These are phyloP conservation scores for Fusarium sp. DNA, from an alignment of 2,329 filamentous ascomycete species.

Conservation along the genomic window DNA sequence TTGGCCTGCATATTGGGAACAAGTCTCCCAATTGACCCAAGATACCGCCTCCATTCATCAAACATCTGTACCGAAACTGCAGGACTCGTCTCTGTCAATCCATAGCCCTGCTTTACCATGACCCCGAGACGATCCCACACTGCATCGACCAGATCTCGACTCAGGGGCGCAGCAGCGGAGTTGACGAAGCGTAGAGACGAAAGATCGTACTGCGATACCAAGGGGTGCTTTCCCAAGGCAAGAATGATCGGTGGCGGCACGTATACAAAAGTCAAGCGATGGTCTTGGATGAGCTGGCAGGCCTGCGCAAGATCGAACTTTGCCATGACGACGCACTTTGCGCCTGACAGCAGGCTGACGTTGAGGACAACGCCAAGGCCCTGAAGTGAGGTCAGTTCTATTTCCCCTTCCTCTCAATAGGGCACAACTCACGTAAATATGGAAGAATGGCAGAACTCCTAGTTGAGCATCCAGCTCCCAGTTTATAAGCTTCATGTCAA, in stretches of 20 bases:
- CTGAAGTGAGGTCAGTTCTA: slow-evolving; percentile 21
- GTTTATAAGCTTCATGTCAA: slow-evolving; percentile 66
- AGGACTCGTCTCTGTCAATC: slow-evolving; percentile 87
- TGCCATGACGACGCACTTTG: slow-evolving; percentile 76
- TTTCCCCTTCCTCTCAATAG: not conserved
- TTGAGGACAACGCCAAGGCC: slow-evolving; percentile 49
- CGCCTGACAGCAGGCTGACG: slow-evolving; percentile 65
- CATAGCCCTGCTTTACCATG: slow-evolving; percentile 92
- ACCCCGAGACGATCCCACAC: slow-evolving; percentile 80
- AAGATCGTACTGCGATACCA: slow-evolving; percentile 84
- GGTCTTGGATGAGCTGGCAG: slow-evolving; percentile 80
- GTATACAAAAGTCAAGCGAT: slow-evolving; percentile 81
- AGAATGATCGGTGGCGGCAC: slow-evolving; percentile 88
- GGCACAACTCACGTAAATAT: slow-evolving; percentile 77
- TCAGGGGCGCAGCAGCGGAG: slow-evolving; percentile 87
- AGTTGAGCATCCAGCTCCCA: slow-evolving; percentile 78
- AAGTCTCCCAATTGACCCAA: slow-evolving; percentile 83
- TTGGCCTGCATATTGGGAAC: slow-evolving; percentile 84
- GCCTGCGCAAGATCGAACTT: slow-evolving; percentile 85
- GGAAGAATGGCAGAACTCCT: slow-evolving; percentile 88
- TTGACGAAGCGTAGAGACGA: slow-evolving; percentile 85
- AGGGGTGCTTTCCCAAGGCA: slow-evolving; percentile 81
- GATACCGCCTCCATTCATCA: slow-evolving; percentile 79
- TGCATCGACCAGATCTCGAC: slow-evolving; percentile 80
- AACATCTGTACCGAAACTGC: slow-evolving; percentile 80